A percentile compares a stretch with the other conserved stretches of the same genome.
These are phyloP conservation scores for Gryganskiella cystojenkinii DNA, from an alignment of 192 early-diverging fungal genomes.

Conservation along the genomic window DNA sequence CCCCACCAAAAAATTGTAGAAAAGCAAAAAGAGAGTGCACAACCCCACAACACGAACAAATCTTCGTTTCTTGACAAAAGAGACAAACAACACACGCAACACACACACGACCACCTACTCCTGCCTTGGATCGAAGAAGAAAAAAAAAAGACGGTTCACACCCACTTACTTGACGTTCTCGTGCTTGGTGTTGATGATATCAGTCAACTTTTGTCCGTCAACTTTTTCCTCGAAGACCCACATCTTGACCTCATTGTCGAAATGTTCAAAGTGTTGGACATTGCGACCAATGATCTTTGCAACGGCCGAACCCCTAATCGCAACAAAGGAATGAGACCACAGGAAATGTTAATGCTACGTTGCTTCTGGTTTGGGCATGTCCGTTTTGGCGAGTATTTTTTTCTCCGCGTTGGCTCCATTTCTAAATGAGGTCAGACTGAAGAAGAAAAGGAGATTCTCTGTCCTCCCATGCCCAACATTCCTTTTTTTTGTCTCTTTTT, in stretches of 20 bases:
- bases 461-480: neutral
- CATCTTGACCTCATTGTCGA: constrained; percentile 87
- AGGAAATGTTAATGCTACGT: neutral
- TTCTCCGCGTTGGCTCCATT: too few species aligned
- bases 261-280: constrained; percentile 65
- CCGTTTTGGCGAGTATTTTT: too few species aligned
- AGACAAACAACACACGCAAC: too few species aligned
- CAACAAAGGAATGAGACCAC: neutral
- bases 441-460: too few species aligned
- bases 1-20: constrained; percentile 20
- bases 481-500: neutral
- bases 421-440: too few species aligned
- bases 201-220: constrained; percentile 84
- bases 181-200: constrained; percentile 93
- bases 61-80: too few species aligned
- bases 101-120: too few species aligned
- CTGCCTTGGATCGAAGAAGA: too few species aligned
- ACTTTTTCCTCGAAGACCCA: constrained; percentile 96
- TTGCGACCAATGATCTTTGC: constrained; percentile 92
- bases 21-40: neutral
- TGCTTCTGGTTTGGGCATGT: neutral
- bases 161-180: constrained; percentile 82
- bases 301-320: constrained; percentile 88
- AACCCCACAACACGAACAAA: too few species aligned
- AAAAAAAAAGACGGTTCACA: too few species aligned